Evolutionary conservation across 2,329 filamentous ascomycete genomes (phyloP), one percentile per base, ranked within the genome.

Genomic region (Trichophaea hybrida): DNA sequence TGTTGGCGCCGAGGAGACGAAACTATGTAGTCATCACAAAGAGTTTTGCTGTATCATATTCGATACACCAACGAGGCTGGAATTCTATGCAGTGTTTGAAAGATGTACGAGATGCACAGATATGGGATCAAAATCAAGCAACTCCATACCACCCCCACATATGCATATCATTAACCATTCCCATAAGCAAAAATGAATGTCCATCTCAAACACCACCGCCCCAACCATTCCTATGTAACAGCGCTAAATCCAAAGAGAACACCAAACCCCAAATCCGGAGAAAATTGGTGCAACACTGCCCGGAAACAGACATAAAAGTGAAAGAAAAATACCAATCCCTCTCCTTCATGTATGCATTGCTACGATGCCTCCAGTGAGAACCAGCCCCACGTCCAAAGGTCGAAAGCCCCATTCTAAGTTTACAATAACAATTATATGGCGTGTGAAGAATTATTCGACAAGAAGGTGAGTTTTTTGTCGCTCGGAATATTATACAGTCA

Each of bases 231-330:
- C 57, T 7, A 44, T 46, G 51, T 53, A 54, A 46, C 40, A 61
- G 52, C 10, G 54, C 17, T 37, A 43, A 43, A 61, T 50, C 57
- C 55, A 35, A 49, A 55, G 37, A 38, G 59, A 62, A 59, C 37
- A 48, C 44, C 33, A 43, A 59, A 57, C 48, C 57, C 32, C 54
- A 38, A 44, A 52, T 15, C 57, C 38, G 31, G 35, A 55, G 17
- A 34, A 31, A 46, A 55, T 10, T 24, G 24, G n/a, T 12, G 38
- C 48, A 49, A 57, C 15, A 53, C 57, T 54, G 59, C 57, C 35
- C 17, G 31, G 58, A 46, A 55, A 59, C 57, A 60, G 34, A 54
- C 34, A 24, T 24, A 24, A 24, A 2, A 24, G 24, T 24, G 24
- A 24, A 24, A 24, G 24, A 24, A 24, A 24, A 46, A 24, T 1